Percentiles rank a stretch among this genome's conserved stretches.
Evolutionary conservation across 2,329 filamentous ascomycete species (phyloP).

Genomic region (Claviceps sp.): DNA sequence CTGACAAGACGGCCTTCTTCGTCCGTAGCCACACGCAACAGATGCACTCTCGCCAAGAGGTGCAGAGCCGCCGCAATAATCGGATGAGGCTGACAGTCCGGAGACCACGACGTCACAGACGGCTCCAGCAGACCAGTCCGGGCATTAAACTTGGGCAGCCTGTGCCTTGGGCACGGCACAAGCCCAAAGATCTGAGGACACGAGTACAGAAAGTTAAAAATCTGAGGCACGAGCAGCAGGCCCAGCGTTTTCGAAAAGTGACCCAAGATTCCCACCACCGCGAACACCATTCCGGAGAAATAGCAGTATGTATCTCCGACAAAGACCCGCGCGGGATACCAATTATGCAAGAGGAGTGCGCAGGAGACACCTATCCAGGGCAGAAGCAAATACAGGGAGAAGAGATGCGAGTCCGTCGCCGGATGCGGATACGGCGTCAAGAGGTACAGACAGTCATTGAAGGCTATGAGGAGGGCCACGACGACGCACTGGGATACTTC

Average conservation of each 20-base stretch:
- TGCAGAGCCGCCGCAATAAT: constrained; percentile 51
- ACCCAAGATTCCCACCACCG: constrained; percentile 87
- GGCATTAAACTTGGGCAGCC: constrained; percentile 78
- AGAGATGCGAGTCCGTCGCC: constrained; percentile 87
- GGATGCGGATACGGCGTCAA: constrained; percentile 76
- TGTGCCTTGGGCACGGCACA: constrained; percentile 84
- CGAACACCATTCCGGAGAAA: constrained; percentile 98
- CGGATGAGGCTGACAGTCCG: constrained; percentile 52
- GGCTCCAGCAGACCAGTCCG: constrained; percentile 76
- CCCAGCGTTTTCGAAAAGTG: constrained; percentile 97
- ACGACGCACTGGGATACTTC: constrained; percentile 91
- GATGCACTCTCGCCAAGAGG: constrained; percentile 51
- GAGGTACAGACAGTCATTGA: constrained; percentile 85
- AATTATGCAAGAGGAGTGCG: constrained; percentile 81
- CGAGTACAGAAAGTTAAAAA: constrained; percentile 94
- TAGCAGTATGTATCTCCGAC: constrained; percentile 99
- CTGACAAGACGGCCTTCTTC: constrained; percentile 58
- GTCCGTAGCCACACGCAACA: constrained; percentile 57
- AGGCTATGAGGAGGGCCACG: constrained; percentile 66
- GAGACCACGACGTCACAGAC: constrained; percentile 63
- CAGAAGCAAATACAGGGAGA: constrained; percentile 87
- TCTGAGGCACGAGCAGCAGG: constrained; percentile 80
- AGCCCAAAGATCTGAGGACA: constrained; percentile 81
- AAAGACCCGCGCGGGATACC: constrained; percentile 90
- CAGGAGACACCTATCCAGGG: constrained; percentile 88